phyloP scores from a whole-genome alignment of 2,329 filamentous ascomycete genomes.

The Plectosphaerella cucumerina region DNA sequence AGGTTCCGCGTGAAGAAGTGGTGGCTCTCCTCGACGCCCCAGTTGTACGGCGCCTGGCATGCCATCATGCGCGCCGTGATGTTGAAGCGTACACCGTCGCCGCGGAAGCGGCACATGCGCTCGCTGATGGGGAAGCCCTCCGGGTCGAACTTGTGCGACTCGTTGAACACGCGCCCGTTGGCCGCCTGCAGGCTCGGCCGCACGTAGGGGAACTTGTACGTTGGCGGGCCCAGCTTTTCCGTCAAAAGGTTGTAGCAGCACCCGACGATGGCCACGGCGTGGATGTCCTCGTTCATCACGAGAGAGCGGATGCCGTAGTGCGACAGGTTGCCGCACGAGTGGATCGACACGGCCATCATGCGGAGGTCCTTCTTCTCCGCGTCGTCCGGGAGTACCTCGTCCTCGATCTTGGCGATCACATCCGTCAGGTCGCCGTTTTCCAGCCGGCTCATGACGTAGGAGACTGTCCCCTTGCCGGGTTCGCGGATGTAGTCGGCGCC shows the following conservation, averaged over 20 bases:
- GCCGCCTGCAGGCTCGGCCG: constrained; percentile 64
- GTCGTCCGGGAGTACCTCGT: constrained; percentile 26
- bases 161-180: constrained; percentile 64
- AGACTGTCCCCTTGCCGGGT: constrained; percentile 65
- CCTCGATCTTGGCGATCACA: constrained; percentile 60
- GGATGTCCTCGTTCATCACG: constrained; percentile 75
- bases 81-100: constrained; percentile 74
- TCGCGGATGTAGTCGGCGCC: constrained; percentile 49
- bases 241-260: constrained; percentile 98
- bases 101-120: constrained; percentile 54
- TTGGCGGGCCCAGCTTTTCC: constrained; percentile 80
- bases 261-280: constrained; percentile 90
- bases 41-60: constrained; percentile 91
- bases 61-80: constrained; percentile 99
- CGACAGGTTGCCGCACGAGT: constrained; percentile 96
- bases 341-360: constrained; percentile 88
- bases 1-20: constrained; percentile 91
- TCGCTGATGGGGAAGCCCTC: constrained; percentile 93
- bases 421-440: constrained; percentile 67
- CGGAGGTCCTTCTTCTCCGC: constrained; percentile 33
- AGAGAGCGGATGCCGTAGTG: constrained; percentile 90
- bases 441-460: constrained; percentile 73
- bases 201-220: constrained; percentile 76
- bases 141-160: constrained; percentile 72
- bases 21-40: constrained; percentile 76